These are phyloP conservation scores for Fusarium concolor DNA, from an alignment of 2,329 filamentous ascomycete species.

Conservation along the genomic window DNA sequence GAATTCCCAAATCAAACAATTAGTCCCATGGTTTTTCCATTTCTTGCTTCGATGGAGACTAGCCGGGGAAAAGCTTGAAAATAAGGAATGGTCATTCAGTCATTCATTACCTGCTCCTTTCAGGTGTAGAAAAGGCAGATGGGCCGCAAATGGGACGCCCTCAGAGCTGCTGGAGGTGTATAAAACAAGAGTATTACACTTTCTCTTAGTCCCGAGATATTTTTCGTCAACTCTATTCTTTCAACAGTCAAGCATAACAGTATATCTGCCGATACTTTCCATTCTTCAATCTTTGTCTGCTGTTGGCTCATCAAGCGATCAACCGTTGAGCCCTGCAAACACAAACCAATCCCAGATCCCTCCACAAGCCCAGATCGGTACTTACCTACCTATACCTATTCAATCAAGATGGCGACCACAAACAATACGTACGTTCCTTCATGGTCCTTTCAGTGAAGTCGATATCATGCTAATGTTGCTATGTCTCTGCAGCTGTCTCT, in stretches of 20 bases:
- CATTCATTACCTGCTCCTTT: neutral
- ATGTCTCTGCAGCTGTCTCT: neutral
- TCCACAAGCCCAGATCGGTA: neutral
- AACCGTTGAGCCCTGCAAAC: neutral
- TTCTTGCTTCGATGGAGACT: neutral
- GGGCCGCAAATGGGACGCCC: conserved; percentile 1
- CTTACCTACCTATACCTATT: neutral
- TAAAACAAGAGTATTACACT: neutral
- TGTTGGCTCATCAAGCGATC: neutral
- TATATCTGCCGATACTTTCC: neutral
- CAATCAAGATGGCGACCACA: neutral
- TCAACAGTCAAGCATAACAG: neutral
- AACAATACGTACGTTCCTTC: neutral
- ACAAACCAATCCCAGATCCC: neutral
- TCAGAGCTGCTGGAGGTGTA: neutral
- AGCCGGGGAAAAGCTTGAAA: conserved; percentile 4
- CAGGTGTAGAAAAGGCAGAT: conserved; percentile 5
- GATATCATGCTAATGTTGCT: neutral
- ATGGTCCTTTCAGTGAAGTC: neutral
- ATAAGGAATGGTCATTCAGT: neutral
- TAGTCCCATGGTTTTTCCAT: neutral
- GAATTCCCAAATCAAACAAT: neutral
- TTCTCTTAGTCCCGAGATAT: neutral
- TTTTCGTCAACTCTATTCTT: neutral
- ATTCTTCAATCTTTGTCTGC: neutral